phyloP scores from a whole-genome alignment of 2,329 filamentous ascomycete species.

The Laburnicola sp. region DNA sequence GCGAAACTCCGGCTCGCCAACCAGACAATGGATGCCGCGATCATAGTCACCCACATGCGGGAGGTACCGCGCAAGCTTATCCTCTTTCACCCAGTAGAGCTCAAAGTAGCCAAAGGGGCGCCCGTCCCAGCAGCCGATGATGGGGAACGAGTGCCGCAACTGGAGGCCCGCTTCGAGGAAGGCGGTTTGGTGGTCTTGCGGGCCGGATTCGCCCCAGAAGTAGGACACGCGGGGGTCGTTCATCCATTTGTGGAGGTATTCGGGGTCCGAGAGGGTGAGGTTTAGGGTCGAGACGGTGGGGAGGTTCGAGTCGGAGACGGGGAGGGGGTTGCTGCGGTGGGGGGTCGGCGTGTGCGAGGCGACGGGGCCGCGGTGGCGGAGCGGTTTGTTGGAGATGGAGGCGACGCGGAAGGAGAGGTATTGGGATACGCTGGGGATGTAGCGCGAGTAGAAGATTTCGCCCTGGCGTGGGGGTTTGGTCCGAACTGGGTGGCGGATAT shows the following conservation, averaged over 20 bases:
- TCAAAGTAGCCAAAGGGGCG: slow-evolving; percentile 97
- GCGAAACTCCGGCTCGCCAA: slow-evolving; percentile 90
- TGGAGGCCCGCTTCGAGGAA: slow-evolving; percentile 70
- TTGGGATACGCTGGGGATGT: slow-evolving; percentile 76
- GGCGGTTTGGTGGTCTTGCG: slow-evolving; percentile 59
- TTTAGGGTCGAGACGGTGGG: slow-evolving; percentile 37
- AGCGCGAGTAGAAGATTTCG: slow-evolving; percentile 88
- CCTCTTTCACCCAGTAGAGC: slow-evolving; percentile 97
- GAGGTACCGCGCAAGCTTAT: slow-evolving; percentile 71
- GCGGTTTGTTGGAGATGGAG: slow-evolving; percentile 65
- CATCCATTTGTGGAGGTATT: slow-evolving; percentile 85
- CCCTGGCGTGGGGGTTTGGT: slow-evolving; percentile 88
- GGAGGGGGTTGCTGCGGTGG: slow-evolving; percentile 43
- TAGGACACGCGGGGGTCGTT: slow-evolving; percentile 77
- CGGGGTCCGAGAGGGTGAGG: slow-evolving; percentile 57
- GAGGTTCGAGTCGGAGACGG: slow-evolving; percentile 54
- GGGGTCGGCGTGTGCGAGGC: slow-evolving; percentile 24
- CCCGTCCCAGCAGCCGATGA: slow-evolving; percentile 90
- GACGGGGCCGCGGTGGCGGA: slow-evolving; percentile 65
- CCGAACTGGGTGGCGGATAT: slow-evolving; percentile 80
- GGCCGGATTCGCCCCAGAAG: slow-evolving; percentile 77
- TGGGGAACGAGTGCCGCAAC: slow-evolving; percentile 79
- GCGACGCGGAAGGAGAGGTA: slow-evolving; percentile 90
- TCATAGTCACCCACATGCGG: slow-evolving; percentile 76
- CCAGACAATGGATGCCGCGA: slow-evolving; percentile 81